Conservation (phyloP, 805 yeast genomes). For the Suhomyces faveliae region DNA sequence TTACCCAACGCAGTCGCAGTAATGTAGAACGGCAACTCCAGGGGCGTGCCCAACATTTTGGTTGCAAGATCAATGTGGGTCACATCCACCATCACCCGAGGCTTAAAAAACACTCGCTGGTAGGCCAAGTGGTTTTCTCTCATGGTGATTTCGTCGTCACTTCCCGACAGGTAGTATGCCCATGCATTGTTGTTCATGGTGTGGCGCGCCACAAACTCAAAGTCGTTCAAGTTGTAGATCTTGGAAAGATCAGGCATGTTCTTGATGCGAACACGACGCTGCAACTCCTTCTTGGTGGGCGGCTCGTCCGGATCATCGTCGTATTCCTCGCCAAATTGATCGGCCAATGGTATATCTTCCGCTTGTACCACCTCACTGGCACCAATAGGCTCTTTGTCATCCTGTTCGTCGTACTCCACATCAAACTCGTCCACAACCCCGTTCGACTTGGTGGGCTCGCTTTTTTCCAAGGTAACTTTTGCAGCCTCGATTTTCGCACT, state of each 20-base stretch:
- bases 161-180: slow-evolving; percentile 90
- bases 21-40: slow-evolving; percentile 78
- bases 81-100: slow-evolving; percentile 80
- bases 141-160: slow-evolving; percentile 88
- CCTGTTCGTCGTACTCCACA: slow-evolving; percentile 45
- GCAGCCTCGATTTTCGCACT: background rate
- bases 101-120: slow-evolving; percentile 85
- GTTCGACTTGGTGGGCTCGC: background rate
- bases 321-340: slow-evolving; percentile 24
- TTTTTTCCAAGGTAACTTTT: background rate
- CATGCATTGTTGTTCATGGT: slow-evolving; percentile 77
- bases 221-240: slow-evolving; percentile 78
- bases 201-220: slow-evolving; percentile 80
- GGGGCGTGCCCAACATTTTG: slow-evolving; percentile 68
- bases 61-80: slow-evolving; percentile 67
- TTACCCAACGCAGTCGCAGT: slow-evolving; percentile 92
- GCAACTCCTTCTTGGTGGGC: slow-evolving; percentile 24
- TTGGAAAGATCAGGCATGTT: slow-evolving; percentile 67
- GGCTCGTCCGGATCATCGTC: slow-evolving; percentile 42
- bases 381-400: slow-evolving; percentile 23
- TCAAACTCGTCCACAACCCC: slow-evolving; percentile 38
- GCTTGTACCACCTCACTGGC: too few species aligned
- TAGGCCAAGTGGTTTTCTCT: slow-evolving; percentile 90
- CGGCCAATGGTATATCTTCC: slow-evolving; percentile 3
- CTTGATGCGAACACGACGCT: slow-evolving; percentile 23